These are phyloP conservation scores for Turritis glabra DNA, from an alignment of 345 rosid genomes.

Conservation along the genomic window DNA sequence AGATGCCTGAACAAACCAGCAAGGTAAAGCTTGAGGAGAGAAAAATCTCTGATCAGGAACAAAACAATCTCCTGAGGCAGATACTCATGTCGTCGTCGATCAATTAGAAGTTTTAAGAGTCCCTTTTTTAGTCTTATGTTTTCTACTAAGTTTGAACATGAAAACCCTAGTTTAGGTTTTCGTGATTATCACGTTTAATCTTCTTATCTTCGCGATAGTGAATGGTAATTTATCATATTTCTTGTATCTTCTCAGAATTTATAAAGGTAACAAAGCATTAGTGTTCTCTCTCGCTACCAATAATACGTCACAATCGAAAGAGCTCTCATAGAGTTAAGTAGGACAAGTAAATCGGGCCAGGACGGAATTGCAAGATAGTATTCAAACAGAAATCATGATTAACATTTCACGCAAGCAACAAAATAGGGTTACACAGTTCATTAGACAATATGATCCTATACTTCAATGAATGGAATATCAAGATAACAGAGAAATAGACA, in stretches of 20 bases:
- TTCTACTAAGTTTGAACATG: not conserved
- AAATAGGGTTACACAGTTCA: constrained; percentile 35
- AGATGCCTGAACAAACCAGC: not conserved
- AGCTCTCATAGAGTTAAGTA: not conserved
- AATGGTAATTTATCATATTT: not conserved
- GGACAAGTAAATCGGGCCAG: not conserved
- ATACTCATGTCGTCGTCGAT: not conserved
- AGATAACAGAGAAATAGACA: constrained; percentile 10
- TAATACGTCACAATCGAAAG: not conserved
- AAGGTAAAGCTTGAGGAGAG: constrained; percentile 22
- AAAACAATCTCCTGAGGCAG: not conserved
- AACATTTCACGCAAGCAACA: constrained; percentile 35
- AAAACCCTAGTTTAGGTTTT: not conserved
- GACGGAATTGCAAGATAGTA: not conserved
- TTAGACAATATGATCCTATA: constrained; percentile 29
- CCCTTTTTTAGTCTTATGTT: not conserved
- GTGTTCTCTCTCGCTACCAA: no score
- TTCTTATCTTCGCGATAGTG: not conserved
- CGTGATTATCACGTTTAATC: not conserved
- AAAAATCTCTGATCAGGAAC: constrained; percentile 3
- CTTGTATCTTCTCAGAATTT: not conserved
- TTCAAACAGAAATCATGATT: not conserved
- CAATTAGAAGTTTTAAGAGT: not conserved
- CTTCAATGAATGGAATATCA: constrained; percentile 31
- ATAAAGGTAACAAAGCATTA: no score